Conservation (phyloP, 306 rosid genomes). For the Inga leiocalycina region DNA sequence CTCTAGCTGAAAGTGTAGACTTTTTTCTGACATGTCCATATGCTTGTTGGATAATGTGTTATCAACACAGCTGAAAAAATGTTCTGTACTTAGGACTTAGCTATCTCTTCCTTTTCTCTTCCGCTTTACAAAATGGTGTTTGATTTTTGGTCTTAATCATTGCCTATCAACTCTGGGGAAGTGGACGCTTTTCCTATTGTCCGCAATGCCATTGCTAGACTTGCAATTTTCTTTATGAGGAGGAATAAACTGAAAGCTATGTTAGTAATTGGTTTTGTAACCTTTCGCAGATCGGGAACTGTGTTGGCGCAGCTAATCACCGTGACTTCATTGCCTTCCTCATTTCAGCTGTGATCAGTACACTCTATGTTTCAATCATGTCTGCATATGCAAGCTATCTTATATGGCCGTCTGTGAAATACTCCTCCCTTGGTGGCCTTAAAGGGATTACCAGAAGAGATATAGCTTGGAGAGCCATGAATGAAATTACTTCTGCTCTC, state of each 20-base stretch:
- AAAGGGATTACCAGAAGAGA: conserved; percentile 29
- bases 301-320: conserved; percentile 97
- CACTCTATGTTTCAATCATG: conserved; percentile 66
- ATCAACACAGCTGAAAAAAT: not conserved
- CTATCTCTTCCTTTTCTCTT: not conserved
- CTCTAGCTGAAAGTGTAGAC: not conserved
- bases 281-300: conserved; percentile 89
- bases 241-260: conserved; percentile 29
- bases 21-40: not conserved
- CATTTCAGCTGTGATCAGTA: conserved; percentile 73
- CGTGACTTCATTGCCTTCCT: conserved; percentile 79
- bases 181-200: not conserved
- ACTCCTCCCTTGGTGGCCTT: conserved; percentile 27
- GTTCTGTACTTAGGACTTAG: not conserved
- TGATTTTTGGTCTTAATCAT: not conserved
- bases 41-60: not conserved
- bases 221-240: not conserved
- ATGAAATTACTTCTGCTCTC: conserved; percentile 48
- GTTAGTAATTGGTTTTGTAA: conserved; percentile 25
- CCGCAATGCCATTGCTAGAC: not conserved
- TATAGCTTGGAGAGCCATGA: conserved; percentile 38
- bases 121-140: conserved; percentile 14
- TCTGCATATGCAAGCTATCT: conserved; percentile 53
- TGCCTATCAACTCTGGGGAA: not conserved
- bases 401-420: conserved; percentile 61